Base-by-base conservation (phyloP, 257 asterid species). In the Solanum bulbocastanum region DNA sequence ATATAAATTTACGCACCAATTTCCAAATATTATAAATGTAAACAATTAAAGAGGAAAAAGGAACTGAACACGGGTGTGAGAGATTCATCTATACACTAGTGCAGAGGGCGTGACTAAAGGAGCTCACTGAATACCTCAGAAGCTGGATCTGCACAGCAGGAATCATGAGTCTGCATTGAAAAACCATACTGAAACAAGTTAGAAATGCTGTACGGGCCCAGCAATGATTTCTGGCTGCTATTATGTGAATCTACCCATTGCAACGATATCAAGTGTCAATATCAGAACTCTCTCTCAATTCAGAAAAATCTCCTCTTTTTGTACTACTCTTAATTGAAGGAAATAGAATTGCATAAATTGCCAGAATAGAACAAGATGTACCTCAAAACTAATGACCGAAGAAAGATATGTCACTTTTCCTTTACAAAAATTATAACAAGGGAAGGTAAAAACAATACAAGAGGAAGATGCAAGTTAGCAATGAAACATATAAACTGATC, bases 71-170 rank as follows among this genome's bases (percentile, higher is more conserved):
- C 3, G 40, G 14, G 16, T 32, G 20, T 78, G 62, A 40, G 37
- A 44, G 66, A 46, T 27, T 79, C 39, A 44, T 79, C 33, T 37
- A 44, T 46, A 79, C 40, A 18, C 39, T 79, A 79, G 27, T 79
- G 25, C 44, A 79, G 66, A 79, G 85, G 16, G 85, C 40, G 44
- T 46, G 84, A 79, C 66, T 16, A 79, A 79, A 79, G 8, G 40
- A 79, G 66, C 85, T 79, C 66, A 30, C 22, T 44, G 68, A 46
- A 83, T 87, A 95, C 98, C 98, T 92, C 92, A 46, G 96, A 95
- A 87, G 91, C 90, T 84, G 97, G 94, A 91, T 95, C 98, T 85
- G 92, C 89, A 90, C 98, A 95, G 89, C 98, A 95, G 40, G 95
- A 92, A 89, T 90, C 94, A 79, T 92, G 90, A 87, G 88, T 90